phyloP scores from a whole-genome alignment of 2,329 filamentous ascomycete species.

The Sarocladiaceae sp. region DNA sequence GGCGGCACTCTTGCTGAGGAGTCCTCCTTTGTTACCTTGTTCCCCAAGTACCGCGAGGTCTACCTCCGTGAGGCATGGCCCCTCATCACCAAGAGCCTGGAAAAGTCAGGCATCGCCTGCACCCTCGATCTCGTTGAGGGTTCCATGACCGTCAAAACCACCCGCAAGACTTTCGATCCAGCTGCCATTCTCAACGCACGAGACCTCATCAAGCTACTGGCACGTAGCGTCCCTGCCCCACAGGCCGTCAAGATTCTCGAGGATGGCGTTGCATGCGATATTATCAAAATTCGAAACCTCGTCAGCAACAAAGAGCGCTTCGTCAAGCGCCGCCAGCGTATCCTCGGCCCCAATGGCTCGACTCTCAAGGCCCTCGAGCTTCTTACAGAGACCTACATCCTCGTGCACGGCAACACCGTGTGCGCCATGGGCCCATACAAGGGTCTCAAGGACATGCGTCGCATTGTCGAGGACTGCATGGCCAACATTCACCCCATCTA shows the following conservation, averaged over 20 bases:
- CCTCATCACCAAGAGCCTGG: constrained; percentile 76
- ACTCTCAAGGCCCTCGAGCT: constrained; percentile 93
- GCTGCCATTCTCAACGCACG: constrained; percentile 88
- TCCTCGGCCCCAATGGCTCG: constrained; percentile 83
- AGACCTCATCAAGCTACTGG: constrained; percentile 88
- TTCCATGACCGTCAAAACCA: constrained; percentile 95
- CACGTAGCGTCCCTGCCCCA: constrained; percentile 84
- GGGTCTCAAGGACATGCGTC: constrained; percentile 83
- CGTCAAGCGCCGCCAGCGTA: constrained; percentile 87
- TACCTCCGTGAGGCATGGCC: constrained; percentile 94
- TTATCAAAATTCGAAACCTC: constrained; percentile 89
- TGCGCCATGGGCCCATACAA: constrained; percentile 88
- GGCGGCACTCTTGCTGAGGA: constrained; percentile 88
- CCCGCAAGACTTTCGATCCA: constrained; percentile 83
- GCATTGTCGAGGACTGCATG: constrained; percentile 94
- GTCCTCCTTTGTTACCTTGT: constrained; percentile 79
- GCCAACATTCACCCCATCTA: constrained; percentile 96
- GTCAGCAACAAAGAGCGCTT: constrained; percentile 94
- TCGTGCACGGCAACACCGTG: constrained; percentile 96
- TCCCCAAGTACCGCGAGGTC: constrained; percentile 93
- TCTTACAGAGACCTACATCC: constrained; percentile 83
- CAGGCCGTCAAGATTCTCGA: constrained; percentile 93
- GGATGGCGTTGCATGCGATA: constrained; percentile 84
- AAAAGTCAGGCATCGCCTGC: constrained; percentile 83
- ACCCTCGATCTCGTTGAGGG: constrained; percentile 92